These are phyloP conservation scores for Ogataea zsoltii DNA, from an alignment of 805 yeast genomes.

Conservation along the genomic window DNA sequence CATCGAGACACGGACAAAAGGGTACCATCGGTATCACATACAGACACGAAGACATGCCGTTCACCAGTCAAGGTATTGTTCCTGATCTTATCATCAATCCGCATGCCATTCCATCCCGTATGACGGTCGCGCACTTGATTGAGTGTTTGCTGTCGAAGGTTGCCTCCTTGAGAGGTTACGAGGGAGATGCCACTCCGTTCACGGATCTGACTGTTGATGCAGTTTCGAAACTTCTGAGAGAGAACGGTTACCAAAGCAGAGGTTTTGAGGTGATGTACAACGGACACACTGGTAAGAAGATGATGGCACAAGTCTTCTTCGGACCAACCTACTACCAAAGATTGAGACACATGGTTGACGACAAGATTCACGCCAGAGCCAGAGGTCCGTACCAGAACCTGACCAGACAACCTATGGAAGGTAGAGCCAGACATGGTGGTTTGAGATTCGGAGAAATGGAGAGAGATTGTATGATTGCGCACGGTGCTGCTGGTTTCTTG, in stretches of 20 bases:
- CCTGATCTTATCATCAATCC: slow-evolving; percentile 98
- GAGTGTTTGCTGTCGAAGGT: slow-evolving; percentile 97
- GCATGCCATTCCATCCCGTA: slow-evolving; percentile 99
- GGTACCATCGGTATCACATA: slow-evolving; percentile 99
- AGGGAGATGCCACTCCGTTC: slow-evolving; percentile 99
- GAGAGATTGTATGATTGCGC: slow-evolving; percentile 99
- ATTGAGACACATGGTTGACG: slow-evolving; percentile 98
- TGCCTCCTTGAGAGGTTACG: slow-evolving; percentile 90
- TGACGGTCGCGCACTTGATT: slow-evolving; percentile 99
- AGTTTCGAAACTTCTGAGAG: slow-evolving; percentile 85
- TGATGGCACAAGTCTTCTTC: slow-evolving; percentile 97
- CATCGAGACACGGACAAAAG: slow-evolving; percentile 99
- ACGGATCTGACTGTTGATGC: slow-evolving; percentile 99
- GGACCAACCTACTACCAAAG: slow-evolving; percentile 99
- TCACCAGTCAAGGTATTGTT: slow-evolving; percentile 90
- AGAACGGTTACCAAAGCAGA: slow-evolving; percentile 96
- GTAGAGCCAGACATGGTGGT: slow-evolving; percentile 99
- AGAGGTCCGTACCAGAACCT: slow-evolving; percentile 98
- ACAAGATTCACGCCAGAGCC: slow-evolving; percentile 98
- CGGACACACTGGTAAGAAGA: slow-evolving; percentile 97
- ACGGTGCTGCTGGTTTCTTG: slow-evolving; percentile 98
- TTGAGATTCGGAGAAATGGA: slow-evolving; percentile 99
- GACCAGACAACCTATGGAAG: slow-evolving; percentile 98
- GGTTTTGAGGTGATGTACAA: slow-evolving; percentile 99
- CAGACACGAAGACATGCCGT: slow-evolving; percentile 99